Base-by-base conservation (phyloP, 1,284 basidiomycete genomes). In the Rhodotorula sp. region DNA sequence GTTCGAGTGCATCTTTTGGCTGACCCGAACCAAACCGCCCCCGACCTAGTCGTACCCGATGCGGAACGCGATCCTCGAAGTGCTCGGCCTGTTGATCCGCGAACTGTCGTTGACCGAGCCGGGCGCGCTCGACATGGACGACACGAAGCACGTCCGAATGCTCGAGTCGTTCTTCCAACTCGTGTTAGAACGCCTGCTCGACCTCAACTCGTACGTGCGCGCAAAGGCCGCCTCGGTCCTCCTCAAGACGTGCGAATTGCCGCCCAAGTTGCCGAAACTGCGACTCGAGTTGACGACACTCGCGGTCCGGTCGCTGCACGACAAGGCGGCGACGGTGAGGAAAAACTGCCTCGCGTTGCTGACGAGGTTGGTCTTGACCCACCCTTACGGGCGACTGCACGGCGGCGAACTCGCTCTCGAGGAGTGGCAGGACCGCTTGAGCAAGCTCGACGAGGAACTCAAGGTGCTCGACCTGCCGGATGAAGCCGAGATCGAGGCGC, bases 201-300 rank as follows among this genome's bases (percentile, higher is more conserved):
- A 99, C 80, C 82, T 91, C 24, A 93, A 91, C 69, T 90, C 89
- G 29, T 98, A 94, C 80, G 95, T 99, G 45, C 89, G 95, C 60
- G 87, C 88, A 68, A 96, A 94, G 80, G 91, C 94, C 42, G 86
- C 97, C 68, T 81, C 85, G 7, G 91, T 92, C 0, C 84, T 95
- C 65, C 84, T 86, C 45, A 88, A 88, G 79, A 85, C 87, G 6
- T 84, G 85, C 81, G 86, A 87, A 37, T 84, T 95, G 17, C 87
- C 86, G 18, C 85, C 62, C 20, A 94, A 92, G n/a, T 94, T 93
- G 81, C 92, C 93, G 0, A 91, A 93, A 79, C 89, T 95, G 76
- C 86, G 95, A 1, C 83, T 92, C 42, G 83, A 85, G 29, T 87
- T 95, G 66, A 89, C 93, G 14, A 84, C 86, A 60, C 86, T 88